A percentile compares a stretch with the other conserved stretches of the same genome.
phyloP scores from a whole-genome alignment of 768 basidiomycete species.

The Phlebiopsis gigantea region DNA sequence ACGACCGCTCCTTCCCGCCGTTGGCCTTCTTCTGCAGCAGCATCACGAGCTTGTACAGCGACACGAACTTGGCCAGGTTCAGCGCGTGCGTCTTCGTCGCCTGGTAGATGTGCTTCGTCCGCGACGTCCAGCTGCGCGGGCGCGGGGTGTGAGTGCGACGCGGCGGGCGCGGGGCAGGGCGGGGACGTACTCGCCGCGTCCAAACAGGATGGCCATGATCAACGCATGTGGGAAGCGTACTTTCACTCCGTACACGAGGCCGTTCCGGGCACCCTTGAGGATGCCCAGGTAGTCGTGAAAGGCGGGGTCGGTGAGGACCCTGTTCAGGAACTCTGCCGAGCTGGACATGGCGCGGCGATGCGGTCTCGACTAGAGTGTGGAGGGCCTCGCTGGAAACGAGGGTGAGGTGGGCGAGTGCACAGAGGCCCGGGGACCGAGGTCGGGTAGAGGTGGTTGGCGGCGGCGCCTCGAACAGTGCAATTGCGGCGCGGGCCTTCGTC shows the following conservation, averaged over 20 bases:
- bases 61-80: conserved; percentile 92
- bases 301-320: conserved; percentile 56
- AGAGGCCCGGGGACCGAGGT: not conserved
- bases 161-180: not conserved
- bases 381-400: not conserved
- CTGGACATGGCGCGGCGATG: conserved; percentile 6
- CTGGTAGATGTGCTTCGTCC: conserved; percentile 62
- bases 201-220: conserved; percentile 93
- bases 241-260: conserved; percentile 86
- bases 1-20: conserved; percentile 72
- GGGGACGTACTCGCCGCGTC: conserved; percentile 75
- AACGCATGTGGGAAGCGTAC: conserved; percentile 94
- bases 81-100: conserved; percentile 89
- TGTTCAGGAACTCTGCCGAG: conserved; percentile 12
- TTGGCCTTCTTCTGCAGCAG: conserved; percentile 79
- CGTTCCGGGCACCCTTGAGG: conserved; percentile 90
- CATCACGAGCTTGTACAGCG: conserved; percentile 84
- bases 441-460: not conserved
- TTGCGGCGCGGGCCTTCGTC: not conserved
- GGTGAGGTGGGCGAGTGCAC: not conserved
- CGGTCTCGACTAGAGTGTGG: conserved; percentile 18
- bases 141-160: too few species aligned
- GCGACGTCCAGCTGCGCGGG: conserved; percentile 59
- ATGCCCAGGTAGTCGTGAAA: conserved; percentile 91
- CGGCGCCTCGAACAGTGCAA: not conserved